These are phyloP conservation scores for Yamadazyma phyllophila DNA, from an alignment of 805 yeast genomes.

Conservation along the genomic window DNA sequence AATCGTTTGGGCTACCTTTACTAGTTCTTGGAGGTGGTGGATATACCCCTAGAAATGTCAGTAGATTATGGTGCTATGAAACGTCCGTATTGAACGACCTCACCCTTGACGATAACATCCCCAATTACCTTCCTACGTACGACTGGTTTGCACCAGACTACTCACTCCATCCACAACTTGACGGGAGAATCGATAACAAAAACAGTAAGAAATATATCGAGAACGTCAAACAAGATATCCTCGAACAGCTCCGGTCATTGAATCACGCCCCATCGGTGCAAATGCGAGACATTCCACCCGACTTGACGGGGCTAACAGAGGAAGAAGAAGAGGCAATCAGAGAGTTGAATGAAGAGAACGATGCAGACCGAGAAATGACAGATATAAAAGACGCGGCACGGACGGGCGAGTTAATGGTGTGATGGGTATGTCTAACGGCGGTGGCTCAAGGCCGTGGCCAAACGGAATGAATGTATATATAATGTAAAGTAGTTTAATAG, in stretches of 20 bases:
- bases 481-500: background rate
- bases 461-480: background rate
- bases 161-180: slow-evolving; percentile 72
- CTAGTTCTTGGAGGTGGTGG: slow-evolving; percentile 97
- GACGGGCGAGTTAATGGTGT: slow-evolving; percentile 4
- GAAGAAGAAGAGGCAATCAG: slow-evolving; percentile 39
- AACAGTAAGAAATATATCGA: slow-evolving; percentile 83
- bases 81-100: slow-evolving; percentile 75
- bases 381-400: slow-evolving; percentile 28
- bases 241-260: slow-evolving; percentile 77
- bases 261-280: slow-evolving; percentile 94
- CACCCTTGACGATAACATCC: slow-evolving; percentile 46
- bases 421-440: background rate
- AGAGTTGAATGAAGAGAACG: slow-evolving; percentile 36
- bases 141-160: slow-evolving; percentile 89
- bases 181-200: slow-evolving; percentile 71
- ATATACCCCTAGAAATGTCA: slow-evolving; percentile 92
- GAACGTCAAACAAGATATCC: slow-evolving; percentile 65
- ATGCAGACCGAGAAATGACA: slow-evolving; percentile 13
- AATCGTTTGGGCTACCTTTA: slow-evolving; percentile 86
- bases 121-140: slow-evolving; percentile 71
- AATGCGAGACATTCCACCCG: slow-evolving; percentile 87
- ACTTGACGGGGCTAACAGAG: slow-evolving; percentile 40
- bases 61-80: slow-evolving; percentile 94
- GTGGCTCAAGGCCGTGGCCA: no score